phyloP scores from a whole-genome alignment of 2,329 filamentous ascomycete genomes.

The Macrophomina tecta region DNA sequence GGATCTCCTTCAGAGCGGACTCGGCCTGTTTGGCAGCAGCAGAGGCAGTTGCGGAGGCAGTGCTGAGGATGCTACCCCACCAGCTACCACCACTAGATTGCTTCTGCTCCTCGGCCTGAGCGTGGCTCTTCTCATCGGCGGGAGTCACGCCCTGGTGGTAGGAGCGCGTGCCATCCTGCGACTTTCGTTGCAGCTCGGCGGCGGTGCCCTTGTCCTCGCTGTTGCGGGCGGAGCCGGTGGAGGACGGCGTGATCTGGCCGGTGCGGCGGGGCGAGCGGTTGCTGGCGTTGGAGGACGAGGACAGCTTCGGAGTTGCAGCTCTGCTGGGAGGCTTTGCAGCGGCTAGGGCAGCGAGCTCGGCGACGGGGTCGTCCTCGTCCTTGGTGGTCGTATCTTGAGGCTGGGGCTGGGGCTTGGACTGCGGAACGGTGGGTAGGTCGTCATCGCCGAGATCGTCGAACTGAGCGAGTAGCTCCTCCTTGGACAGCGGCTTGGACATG shows the following conservation, averaged over 20 bases:
- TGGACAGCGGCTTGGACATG: constrained; percentile 49
- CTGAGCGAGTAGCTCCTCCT: constrained; percentile 53
- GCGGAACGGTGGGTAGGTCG: constrained; percentile 39
- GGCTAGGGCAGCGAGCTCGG: constrained; percentile 82
- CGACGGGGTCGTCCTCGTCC: constrained; percentile 74
- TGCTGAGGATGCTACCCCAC: constrained; percentile 83
- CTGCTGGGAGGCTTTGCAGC: constrained; percentile 66
- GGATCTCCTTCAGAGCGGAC: constrained; percentile 90
- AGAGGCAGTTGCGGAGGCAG: constrained; percentile 74
- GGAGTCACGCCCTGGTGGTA: constrained; percentile 75
- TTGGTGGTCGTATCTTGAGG: constrained; percentile 50
- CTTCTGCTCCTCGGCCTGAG: constrained; percentile 56
- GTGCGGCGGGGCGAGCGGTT: constrained; percentile 40
- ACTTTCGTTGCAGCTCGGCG: constrained; percentile 64
- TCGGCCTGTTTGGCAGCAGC: constrained; percentile 85
- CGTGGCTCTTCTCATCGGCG: constrained; percentile 62
- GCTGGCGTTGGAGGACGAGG: constrained; percentile 52
- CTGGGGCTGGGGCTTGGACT: constrained; percentile 39
- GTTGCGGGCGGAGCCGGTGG: constrained; percentile 47
- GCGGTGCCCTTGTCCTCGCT: constrained; percentile 65
- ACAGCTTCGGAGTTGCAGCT: constrained; percentile 79
- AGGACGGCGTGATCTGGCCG: constrained; percentile 45
- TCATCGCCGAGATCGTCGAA: constrained; percentile 51
- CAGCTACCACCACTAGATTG: constrained; percentile 44
- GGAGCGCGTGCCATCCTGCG: constrained; percentile 75